Evolutionary conservation across 352 stramenopile species (phyloP).

Genomic region (Globisporangium cederbergense): DNA sequence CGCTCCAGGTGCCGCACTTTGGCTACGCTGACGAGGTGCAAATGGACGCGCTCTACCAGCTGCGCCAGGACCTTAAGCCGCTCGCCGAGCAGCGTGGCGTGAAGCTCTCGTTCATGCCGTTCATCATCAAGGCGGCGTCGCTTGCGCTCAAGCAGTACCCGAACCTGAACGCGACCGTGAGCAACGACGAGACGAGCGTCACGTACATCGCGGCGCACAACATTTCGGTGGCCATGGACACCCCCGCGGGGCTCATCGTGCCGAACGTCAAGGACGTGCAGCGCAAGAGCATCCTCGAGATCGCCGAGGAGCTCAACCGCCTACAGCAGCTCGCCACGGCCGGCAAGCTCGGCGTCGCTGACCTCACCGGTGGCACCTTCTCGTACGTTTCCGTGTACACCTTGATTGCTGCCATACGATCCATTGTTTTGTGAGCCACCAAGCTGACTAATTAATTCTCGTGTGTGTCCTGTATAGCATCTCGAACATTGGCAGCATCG

Average conservation of each 20-base stretch:
- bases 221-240: conserved; percentile 99
- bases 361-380: conserved; percentile 93
- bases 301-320: conserved; percentile 81
- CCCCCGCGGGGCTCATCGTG: conserved; percentile 93
- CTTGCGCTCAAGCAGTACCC: conserved; percentile 94
- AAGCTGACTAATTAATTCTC: neutral
- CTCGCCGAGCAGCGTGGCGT: conserved; percentile 66
- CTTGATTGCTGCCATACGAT: conserved; percentile 3
- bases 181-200: conserved; percentile 79
- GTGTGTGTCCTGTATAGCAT: conserved; percentile 35
- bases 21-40: conserved; percentile 96
- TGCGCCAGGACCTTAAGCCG: conserved; percentile 89
- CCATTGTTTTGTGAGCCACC: neutral
- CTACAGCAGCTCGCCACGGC: conserved; percentile 84
- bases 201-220: conserved; percentile 93
- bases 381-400: conserved; percentile 37
- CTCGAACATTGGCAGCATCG: conserved; percentile 95
- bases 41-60: conserved; percentile 85
- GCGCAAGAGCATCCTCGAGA: conserved; percentile 79
- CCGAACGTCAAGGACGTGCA: conserved; percentile 94
- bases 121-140: conserved; percentile 95
- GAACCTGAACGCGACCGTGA: conserved; percentile 92
- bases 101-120: conserved; percentile 96
- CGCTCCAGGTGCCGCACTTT: conserved; percentile 97
- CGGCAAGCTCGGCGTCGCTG: conserved; percentile 72